A percentile compares a stretch with the other conserved stretches of the same genome.
Conservation (phyloP, 345 rosid genomes). For the Aegle marmelos region DNA sequence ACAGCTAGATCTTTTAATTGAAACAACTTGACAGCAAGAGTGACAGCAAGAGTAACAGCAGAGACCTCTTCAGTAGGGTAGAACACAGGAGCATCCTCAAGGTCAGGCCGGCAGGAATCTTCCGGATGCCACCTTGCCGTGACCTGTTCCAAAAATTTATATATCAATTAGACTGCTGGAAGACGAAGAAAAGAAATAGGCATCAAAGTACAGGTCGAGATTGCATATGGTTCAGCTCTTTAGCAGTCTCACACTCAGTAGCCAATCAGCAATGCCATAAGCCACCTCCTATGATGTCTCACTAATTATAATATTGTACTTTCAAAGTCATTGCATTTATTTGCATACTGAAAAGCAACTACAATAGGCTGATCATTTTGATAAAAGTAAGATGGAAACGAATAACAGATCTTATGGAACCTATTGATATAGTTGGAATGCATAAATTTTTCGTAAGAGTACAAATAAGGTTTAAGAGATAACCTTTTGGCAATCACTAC, state of each 20-base stretch:
- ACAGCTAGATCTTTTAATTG: not conserved
- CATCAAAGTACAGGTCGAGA: conserved; percentile 8
- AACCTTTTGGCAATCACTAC: conserved; percentile 94
- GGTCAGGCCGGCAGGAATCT: conserved; percentile 59
- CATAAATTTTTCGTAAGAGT: not conserved
- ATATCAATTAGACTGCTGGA: conserved; percentile 17
- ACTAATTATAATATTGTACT: conserved; percentile 7
- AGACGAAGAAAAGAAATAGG: conserved; percentile 1
- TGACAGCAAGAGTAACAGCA: conserved; percentile 18
- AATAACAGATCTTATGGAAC: not conserved
- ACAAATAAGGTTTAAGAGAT: conserved; percentile 5
- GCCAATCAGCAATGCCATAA: not conserved
- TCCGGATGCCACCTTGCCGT: conserved; percentile 83
- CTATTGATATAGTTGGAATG: conserved; percentile 1
- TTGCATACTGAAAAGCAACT: not conserved
- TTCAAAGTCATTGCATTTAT: not conserved
- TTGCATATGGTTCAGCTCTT: not conserved
- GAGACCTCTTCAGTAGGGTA: conserved; percentile 92
- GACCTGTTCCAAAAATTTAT: conserved; percentile 47
- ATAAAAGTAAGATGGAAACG: not conserved
- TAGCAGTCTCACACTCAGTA: conserved; percentile 4
- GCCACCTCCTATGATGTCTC: not conserved
- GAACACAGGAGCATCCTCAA: conserved; percentile 88
- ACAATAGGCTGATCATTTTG: not conserved
- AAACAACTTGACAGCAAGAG: conserved; percentile 18